Conservation (phyloP, 495 filamentous ascomycete species). For the Alectoria sarmentosa region DNA sequence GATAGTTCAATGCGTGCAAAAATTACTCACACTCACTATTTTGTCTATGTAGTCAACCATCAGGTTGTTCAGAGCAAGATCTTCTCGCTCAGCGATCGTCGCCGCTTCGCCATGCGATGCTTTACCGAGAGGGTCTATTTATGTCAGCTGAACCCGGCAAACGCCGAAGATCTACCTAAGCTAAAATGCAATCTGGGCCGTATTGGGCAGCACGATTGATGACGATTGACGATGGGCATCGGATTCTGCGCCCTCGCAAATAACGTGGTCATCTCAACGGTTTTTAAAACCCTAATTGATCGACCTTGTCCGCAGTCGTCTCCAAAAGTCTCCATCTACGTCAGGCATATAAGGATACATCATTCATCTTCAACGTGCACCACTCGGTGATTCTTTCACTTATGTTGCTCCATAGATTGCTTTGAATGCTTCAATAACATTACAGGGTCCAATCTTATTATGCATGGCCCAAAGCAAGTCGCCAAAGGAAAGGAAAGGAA, state of each 20-base stretch:
- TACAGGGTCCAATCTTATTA: not conserved
- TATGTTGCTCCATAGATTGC: too few relatives aligned
- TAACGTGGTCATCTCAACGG: not conserved
- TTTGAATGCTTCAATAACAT: not conserved
- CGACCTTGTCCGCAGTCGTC: too few relatives aligned
- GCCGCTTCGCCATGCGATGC: constrained; percentile 5
- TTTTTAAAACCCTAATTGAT: not conserved
- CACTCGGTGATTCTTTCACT: too few relatives aligned
- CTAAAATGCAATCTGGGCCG: not conserved
- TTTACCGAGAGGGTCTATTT: not conserved
- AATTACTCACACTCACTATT: not conserved
- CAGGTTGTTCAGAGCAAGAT: not conserved
- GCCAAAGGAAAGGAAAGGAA: too few relatives aligned
- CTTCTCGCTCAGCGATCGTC: constrained; percentile 6
- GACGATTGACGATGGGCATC: not conserved
- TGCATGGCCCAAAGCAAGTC: not conserved
- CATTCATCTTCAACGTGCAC: not conserved
- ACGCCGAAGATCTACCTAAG: not conserved
- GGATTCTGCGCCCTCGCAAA: not conserved
- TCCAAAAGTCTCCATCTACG: not conserved
- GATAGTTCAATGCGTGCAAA: not conserved
- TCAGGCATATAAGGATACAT: not conserved
- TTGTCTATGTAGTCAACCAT: too few relatives aligned
- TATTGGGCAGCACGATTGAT: not conserved
- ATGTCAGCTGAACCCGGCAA: constrained; percentile 7